Evolutionary conservation across 2,329 filamentous ascomycete species (phyloP).

Genomic region (Paecilomyces variotii): DNA sequence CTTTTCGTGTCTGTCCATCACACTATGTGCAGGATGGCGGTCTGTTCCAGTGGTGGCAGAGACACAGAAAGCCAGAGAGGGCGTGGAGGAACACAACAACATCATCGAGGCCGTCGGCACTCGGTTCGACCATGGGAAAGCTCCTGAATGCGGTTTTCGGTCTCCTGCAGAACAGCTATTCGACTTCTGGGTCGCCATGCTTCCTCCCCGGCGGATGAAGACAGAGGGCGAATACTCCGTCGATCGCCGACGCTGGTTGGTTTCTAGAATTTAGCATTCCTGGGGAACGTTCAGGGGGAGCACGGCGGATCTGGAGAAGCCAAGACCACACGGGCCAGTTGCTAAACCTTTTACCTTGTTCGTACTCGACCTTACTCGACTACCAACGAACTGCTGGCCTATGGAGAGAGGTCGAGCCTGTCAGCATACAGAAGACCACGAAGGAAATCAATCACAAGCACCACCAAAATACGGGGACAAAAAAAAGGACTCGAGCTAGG

Average conservation of each 20-base stretch:
- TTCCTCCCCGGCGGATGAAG: not conserved
- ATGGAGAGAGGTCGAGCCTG: not conserved
- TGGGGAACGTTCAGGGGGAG: conserved; percentile 2
- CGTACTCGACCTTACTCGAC: not conserved
- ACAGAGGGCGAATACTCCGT: not conserved
- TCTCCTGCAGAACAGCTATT: not conserved
- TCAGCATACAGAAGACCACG: not conserved
- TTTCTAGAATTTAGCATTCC: conserved; percentile 4
- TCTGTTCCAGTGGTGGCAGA: not conserved
- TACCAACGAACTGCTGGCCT: not conserved
- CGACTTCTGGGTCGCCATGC: not conserved
- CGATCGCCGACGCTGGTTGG: conserved; percentile 1
- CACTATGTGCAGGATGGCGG: not conserved
- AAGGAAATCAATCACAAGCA: not conserved
- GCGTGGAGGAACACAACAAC: not conserved
- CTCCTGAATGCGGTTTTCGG: not conserved
- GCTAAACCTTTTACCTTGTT: not conserved
- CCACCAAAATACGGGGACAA: no score
- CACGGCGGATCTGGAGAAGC: conserved; percentile 2
- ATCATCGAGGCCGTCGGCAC: not conserved
- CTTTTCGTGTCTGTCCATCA: no score
- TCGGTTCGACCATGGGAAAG: not conserved
- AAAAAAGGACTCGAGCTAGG: no score
- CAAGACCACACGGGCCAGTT: not conserved
- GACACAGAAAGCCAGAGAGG: not conserved